Conservation (phyloP, 164 flowering plant genomes). For the Cinnamomum micranthum region DNA sequence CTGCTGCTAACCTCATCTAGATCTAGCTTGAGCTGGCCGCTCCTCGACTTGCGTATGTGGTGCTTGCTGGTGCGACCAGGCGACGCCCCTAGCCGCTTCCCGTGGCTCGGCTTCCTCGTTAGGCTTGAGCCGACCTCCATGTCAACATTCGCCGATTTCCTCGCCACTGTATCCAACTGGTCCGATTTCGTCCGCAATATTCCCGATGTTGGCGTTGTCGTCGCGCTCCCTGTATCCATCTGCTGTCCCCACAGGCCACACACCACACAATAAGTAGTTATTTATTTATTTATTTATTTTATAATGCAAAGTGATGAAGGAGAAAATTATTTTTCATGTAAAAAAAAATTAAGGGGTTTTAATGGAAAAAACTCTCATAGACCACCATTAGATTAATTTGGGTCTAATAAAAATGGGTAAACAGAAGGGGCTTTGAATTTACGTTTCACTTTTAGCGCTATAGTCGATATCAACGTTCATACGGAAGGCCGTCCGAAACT, state of each 20-base stretch:
- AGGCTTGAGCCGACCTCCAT: conserved; percentile 25
- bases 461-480: too few relatives aligned
- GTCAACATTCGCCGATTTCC: conserved; percentile 29
- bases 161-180: conserved; percentile 43
- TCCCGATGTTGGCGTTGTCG: conserved; percentile 15
- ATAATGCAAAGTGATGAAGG: too few relatives aligned
- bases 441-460: too few relatives aligned
- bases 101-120: conserved; percentile 57
- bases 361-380: too few relatives aligned
- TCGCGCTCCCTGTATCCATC: conserved; percentile 23
- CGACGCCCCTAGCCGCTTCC: conserved; percentile 39
- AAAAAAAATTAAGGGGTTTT: too few relatives aligned
- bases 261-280: too few relatives aligned
- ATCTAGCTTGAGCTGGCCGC: conserved; percentile 77
- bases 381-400: too few relatives aligned
- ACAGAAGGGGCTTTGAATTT: too few relatives aligned
- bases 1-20: conserved; percentile 63
- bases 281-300: too few relatives aligned
- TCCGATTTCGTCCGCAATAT: conserved; percentile 71
- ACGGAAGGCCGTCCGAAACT: too few relatives aligned
- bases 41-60: conserved; percentile 78
- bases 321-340: too few relatives aligned
- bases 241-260: neutral
- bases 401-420: too few relatives aligned
- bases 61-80: conserved; percentile 41